Base-by-base conservation (phyloP, 257 asterid genomes). In the Anisodus tanguticus region DNA sequence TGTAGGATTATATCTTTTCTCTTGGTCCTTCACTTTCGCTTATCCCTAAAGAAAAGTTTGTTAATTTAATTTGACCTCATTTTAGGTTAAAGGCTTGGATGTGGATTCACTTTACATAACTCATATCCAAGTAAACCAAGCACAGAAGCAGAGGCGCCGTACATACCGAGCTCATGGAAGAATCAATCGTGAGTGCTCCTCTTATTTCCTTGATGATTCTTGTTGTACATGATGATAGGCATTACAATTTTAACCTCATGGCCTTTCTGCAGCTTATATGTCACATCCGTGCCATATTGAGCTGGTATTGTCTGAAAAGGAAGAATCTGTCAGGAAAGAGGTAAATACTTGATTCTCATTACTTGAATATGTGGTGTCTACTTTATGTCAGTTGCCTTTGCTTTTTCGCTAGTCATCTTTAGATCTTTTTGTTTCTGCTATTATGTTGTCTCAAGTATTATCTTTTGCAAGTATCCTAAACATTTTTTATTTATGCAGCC, bases 251-350 rank as follows among this genome's bases (percentile, higher is more conserved):
- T 35, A 16, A 67, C 79, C 4, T 51, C 11, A 31, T 82, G 10
- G 13, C 58, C n/a, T 64, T 16, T 19, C 26, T 13, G 83, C 92
- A 92, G 98, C 98, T 1, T 95, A 95, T 49, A 95, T 95, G 98
- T 95, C 98, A 1, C 91, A 97, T 2, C 98, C 98, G 0, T 95
- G 98, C 91, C 98, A 93, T 85, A 95, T 95, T 4, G 98, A 95
- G 89, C 90, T 95, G 91, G 89, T 88, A n/a, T 85, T 95, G 84
- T 88, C 92, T 3, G 92, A 90, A 84, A 88, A 95, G 87, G 97
- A 93, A 85, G 98, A 91, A 82, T 19, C 98, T 0, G 98, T 95
- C 10, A 93, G 91, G 77, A 95, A 91, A 88, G 98, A 93, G 96
- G 98, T 92, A 89, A 55, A 16, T 31, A 31, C 2, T 31, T 31